Conservation (phyloP, 805 yeast genomes). For the Candida caryicola region DNA sequence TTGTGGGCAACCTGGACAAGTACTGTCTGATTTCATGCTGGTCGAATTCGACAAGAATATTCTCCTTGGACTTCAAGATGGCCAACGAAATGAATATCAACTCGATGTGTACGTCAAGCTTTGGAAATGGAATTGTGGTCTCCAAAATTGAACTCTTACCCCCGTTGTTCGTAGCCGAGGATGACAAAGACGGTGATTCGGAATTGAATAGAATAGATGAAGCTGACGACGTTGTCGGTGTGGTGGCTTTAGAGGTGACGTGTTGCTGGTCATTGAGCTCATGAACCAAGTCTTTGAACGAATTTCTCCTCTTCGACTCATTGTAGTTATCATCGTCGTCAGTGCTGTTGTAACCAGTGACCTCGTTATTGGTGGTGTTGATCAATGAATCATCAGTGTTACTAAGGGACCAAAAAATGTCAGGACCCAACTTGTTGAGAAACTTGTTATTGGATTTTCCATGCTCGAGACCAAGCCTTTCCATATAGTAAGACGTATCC, state of each 20-base stretch:
- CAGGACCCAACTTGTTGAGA: constrained; percentile 50
- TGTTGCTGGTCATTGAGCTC: constrained; percentile 23
- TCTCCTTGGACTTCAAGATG: constrained; percentile 74
- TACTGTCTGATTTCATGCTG: constrained; percentile 85
- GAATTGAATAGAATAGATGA: constrained; percentile 5
- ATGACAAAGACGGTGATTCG: no score
- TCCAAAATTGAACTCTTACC: constrained; percentile 5
- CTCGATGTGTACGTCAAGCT: constrained; percentile 72
- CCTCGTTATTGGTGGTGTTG: not conserved
- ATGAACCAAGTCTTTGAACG: constrained; percentile 31
- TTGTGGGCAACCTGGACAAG: constrained; percentile 56
- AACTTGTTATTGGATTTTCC: constrained; percentile 25
- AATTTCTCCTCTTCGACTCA: constrained; percentile 15
- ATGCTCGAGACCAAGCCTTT: constrained; percentile 24
- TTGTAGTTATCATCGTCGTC: constrained; percentile 12
- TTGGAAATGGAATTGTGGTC: constrained; percentile 48
- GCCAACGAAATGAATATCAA: constrained; percentile 74
- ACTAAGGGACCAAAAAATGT: constrained; percentile 56
- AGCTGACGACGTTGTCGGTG: constrained; percentile 12
- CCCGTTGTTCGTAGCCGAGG: no score
- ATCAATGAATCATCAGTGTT: constrained; percentile 5
- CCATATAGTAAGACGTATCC: constrained; percentile 27
- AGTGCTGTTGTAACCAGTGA: constrained; percentile 10
- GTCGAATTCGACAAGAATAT: constrained; percentile 78
- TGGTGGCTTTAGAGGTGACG: not conserved